Percentiles rank a stretch among this genome's conserved stretches.
These are phyloP conservation scores for Gnomoniopsis smithogilvyi DNA, from an alignment of 2,329 filamentous ascomycete genomes.

Conservation along the genomic window DNA sequence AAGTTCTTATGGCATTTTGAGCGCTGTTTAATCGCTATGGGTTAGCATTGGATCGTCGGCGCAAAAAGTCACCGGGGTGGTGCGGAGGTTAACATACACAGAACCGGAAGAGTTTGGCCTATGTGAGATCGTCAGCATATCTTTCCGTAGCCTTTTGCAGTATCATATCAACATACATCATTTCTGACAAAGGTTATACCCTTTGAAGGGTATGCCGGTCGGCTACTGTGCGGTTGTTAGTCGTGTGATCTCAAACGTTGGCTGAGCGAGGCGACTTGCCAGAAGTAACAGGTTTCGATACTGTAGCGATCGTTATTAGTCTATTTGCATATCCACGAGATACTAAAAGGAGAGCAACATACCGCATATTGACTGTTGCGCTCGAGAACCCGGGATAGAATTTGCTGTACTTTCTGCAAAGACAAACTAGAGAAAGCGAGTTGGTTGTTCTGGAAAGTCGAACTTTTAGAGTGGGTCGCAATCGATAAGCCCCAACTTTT, in stretches of 20 bases:
- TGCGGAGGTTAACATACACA: constrained; percentile 35
- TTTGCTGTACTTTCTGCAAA: not conserved
- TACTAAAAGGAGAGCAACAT: constrained; percentile 16
- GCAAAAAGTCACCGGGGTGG: not conserved
- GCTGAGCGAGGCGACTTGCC: constrained; percentile 34
- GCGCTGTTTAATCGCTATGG: constrained; percentile 29
- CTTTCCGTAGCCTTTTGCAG: not conserved
- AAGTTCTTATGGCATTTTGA: constrained; percentile 69
- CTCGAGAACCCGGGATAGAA: not conserved
- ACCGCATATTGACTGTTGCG: constrained; percentile 26
- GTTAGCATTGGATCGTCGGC: not conserved
- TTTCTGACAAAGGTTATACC: constrained; percentile 67
- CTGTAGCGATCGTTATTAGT: constrained; percentile 24
- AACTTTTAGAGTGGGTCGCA: constrained; percentile 8
- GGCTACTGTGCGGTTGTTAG: constrained; percentile 29
- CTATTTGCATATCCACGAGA: not conserved
- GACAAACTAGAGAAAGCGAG: not conserved
- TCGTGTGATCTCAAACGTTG: not conserved
- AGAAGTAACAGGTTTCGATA: constrained; percentile 68
- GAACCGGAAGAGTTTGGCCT: constrained; percentile 59
- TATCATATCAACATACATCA: constrained; percentile 37
- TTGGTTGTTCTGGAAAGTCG: not conserved
- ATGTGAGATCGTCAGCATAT: not conserved
- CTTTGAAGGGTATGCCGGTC: constrained; percentile 63
- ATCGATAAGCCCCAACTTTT: constrained; percentile 1